phyloP scores from a whole-genome alignment of 352 stramenopile genomes.

The Globisporangium heterothallicum region DNA sequence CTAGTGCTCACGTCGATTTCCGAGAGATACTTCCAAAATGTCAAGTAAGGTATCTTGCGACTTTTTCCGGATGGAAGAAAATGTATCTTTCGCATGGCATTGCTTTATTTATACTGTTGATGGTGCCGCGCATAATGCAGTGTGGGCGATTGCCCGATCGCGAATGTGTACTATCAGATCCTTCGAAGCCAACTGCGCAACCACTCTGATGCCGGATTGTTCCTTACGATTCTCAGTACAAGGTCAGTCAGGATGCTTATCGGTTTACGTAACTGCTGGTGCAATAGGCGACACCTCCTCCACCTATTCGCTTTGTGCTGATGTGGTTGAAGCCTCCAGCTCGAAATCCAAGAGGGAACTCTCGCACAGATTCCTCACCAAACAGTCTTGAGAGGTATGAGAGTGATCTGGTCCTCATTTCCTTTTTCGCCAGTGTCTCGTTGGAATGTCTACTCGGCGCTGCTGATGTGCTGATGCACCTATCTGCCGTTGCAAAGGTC shows the following conservation, averaged over 20 bases:
- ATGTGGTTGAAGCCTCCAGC: slow-evolving; percentile 23
- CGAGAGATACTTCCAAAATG: slow-evolving; percentile 29
- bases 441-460: not conserved
- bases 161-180: slow-evolving; percentile 54
- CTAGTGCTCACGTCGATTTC: slow-evolving; percentile 40
- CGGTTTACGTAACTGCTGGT: not conserved
- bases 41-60: slow-evolving; percentile 23
- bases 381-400: slow-evolving; percentile 25
- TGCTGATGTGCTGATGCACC: not conserved
- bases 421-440: not conserved
- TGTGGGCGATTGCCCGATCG: slow-evolving; percentile 38
- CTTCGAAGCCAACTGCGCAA: slow-evolving; percentile 41
- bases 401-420: too few species aligned
- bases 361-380: slow-evolving; percentile 23
- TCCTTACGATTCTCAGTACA: slow-evolving; percentile 29
- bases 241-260: slow-evolving; percentile 11
- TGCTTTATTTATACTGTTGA: not conserved
- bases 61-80: not conserved
- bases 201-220: slow-evolving; percentile 39
- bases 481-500: slow-evolving; percentile 17
- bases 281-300: not conserved
- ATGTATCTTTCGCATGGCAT: not conserved
- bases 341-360: slow-evolving; percentile 32
- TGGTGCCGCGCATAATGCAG: too few species aligned
- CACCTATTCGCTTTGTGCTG: not conserved